phyloP scores from a whole-genome alignment of 2,329 filamentous ascomycete genomes.

The Colletotrichum sp. region DNA sequence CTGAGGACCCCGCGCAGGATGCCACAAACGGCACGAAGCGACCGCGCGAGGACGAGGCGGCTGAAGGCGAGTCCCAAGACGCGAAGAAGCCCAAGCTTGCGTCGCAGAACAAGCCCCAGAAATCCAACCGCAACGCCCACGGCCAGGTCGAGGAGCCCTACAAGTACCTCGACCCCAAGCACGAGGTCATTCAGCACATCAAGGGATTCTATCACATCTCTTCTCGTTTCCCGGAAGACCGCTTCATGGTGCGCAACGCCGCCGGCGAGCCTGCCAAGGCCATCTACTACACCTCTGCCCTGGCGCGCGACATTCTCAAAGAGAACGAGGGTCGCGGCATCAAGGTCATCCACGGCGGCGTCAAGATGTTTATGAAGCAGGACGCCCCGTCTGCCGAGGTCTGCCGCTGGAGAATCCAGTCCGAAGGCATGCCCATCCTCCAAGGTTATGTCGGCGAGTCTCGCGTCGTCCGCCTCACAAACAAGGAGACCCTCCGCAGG shows the following conservation, averaged over 20 bases:
- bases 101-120: constrained; percentile 30
- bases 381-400: constrained; percentile 86
- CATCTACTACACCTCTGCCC: constrained; percentile 91
- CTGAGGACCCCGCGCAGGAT: constrained; percentile 20
- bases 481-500: constrained; percentile 79
- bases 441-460: constrained; percentile 86
- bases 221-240: constrained; percentile 82
- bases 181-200: constrained; percentile 79
- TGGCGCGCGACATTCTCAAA: constrained; percentile 84
- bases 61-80: constrained; percentile 34
- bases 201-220: constrained; percentile 87
- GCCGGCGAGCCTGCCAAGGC: constrained; percentile 88
- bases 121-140: constrained; percentile 47
- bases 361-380: constrained; percentile 99
- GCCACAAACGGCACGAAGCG: constrained; percentile 35
- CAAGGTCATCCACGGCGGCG: constrained; percentile 95
- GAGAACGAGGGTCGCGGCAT: constrained; percentile 90
- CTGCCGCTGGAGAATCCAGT: constrained; percentile 94
- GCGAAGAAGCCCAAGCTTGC: constrained; percentile 49
- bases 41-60: constrained; percentile 31
- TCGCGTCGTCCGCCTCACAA: constrained; percentile 75
- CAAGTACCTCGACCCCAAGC: constrained; percentile 81
- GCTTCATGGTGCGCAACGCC: constrained; percentile 96
- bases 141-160: constrained; percentile 85
- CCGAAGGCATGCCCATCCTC: constrained; percentile 88